phyloP scores from a whole-genome alignment of 2,329 filamentous ascomycete genomes.

The Hypoxylon sp. region DNA sequence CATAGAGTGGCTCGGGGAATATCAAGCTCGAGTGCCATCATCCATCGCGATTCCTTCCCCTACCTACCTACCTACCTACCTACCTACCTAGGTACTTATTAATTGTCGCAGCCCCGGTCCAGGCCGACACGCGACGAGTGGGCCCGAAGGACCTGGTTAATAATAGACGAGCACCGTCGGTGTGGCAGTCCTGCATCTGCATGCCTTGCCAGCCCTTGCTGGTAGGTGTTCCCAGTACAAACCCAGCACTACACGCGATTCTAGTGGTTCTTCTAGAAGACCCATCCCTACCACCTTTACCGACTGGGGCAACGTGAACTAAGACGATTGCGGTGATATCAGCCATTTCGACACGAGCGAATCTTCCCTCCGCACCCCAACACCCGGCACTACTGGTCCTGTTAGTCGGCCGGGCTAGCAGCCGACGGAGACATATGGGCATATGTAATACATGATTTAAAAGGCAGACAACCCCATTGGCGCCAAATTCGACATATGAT shows the following conservation, averaged over 20 bases:
- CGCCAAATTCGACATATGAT: slow-evolving; percentile 26
- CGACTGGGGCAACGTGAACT: slow-evolving; percentile 35
- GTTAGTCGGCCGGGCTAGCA: slow-evolving; percentile 26
- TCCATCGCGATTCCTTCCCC: slow-evolving; percentile 26
- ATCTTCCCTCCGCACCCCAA: slow-evolving; percentile 38
- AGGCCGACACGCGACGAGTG: slow-evolving; percentile 42
- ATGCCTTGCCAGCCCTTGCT: slow-evolving; percentile 23
- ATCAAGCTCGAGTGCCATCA: slow-evolving; percentile 9
- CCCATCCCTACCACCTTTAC: slow-evolving; percentile 25
- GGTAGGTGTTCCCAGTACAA: slow-evolving; percentile 28
- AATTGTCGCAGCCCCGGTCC: slow-evolving; percentile 38
- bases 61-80: not conserved
- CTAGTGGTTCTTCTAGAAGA: slow-evolving; percentile 44
- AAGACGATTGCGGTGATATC: slow-evolving; percentile 31
- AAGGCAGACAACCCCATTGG: slow-evolving; percentile 40
- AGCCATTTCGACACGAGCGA: slow-evolving; percentile 26
- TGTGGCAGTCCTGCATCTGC: slow-evolving; percentile 41
- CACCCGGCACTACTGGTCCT: slow-evolving; percentile 33
- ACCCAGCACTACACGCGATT: slow-evolving; percentile 36
- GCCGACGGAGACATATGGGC: slow-evolving; percentile 5
- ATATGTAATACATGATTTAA: slow-evolving; percentile 37
- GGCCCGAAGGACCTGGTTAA: slow-evolving; percentile 38
- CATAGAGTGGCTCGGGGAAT: slow-evolving; percentile 15
- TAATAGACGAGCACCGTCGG: slow-evolving; percentile 41
- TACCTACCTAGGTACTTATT: slow-evolving; percentile 4